Percentiles rank a stretch among this genome's conserved stretches.
phyloP scores from a whole-genome alignment of 169 alveolate species.

The Theileria equi region DNA sequence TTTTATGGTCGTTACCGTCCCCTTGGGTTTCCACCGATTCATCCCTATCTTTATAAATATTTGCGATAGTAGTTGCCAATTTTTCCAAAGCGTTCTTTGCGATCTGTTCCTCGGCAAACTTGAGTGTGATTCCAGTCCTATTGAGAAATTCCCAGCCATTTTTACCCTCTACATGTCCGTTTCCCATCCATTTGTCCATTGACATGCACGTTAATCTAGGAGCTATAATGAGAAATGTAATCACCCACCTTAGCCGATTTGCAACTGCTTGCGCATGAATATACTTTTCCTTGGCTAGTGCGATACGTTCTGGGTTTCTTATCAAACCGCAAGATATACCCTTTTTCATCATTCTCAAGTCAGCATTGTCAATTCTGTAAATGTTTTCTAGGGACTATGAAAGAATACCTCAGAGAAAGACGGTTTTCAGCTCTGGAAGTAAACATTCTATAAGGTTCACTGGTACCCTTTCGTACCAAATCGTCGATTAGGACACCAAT shows the following conservation, averaged over 20 bases:
- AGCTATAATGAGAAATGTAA: not conserved
- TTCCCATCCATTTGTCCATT: conserved; percentile 16
- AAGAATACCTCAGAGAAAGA: conserved; percentile 65
- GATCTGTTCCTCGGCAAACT: not conserved
- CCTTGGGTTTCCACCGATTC: not conserved
- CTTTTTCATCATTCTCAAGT: conserved; percentile 77
- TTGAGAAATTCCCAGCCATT: conserved; percentile 47
- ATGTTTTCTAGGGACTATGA: conserved; percentile 1
- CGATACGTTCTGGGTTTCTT: conserved; percentile 51
- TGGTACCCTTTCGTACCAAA: conserved; percentile 80
- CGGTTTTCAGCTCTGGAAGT: conserved; percentile 87
- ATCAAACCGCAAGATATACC: conserved; percentile 77
- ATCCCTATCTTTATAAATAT: not conserved
- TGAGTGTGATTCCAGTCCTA: conserved; percentile 2
- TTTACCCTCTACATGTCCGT: conserved; percentile 9
- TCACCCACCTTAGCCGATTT: conserved; percentile 24
- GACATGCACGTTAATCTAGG: conserved; percentile 20
- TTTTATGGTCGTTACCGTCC: not conserved
- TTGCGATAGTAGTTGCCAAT: not conserved
- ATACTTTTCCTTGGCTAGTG: conserved; percentile 60
- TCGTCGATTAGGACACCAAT: conserved; percentile 89
- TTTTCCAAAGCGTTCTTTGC: conserved; percentile 8
- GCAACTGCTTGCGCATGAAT: conserved; percentile 18
- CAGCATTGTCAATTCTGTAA: conserved; percentile 78
- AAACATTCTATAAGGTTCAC: conserved; percentile 89